Evolutionary conservation across 306 rosid species (phyloP), one percentile per base, ranked within the genome.

Genomic region (Dryas drummondii): DNA sequence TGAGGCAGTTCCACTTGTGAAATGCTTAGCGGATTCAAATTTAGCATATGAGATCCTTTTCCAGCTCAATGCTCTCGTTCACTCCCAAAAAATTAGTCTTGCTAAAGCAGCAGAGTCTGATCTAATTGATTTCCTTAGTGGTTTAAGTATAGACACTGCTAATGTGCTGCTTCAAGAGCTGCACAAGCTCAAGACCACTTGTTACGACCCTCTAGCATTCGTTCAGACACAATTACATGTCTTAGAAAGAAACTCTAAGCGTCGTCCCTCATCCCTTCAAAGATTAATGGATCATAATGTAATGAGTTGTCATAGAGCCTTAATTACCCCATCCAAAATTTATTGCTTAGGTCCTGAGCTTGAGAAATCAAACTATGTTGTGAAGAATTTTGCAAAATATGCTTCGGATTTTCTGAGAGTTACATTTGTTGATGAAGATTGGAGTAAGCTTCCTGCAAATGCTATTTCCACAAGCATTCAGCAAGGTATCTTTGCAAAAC

Each of bases 291-390:
- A 88, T 49, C 81, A 67, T 77, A 94, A 91, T 53, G 72, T 94
- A 74, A 94, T 94, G 98, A 91, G 93, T 66, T 90, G 96, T 72
- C 97, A 91, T 66, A 89, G 98, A 85, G 94, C 88, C 65, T 78
- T 94, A 68, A 79, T 94, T 82, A 94, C 97, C 71, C 97, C 98
- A 2, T 61, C 88, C 4, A 94, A 88, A 84, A 91, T 94, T 76
- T 90, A 84, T 80, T 94, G 98, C 79, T 83, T 90, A 27, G 97
- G 98, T 44, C 98, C 98, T 37, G 98, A 94, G 86, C 91, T 90
- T 66, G 98, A 94, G 85, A 94, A 86, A 48, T 88, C 96, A 54
- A 94, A 94, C 75, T 93, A 91, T 79, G 97, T 94, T 68, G 93
- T 94, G 73, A 94, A 90, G 75, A 83, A 90, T 78, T 94, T 90